Evolutionary conservation across 1,139 yeast species (phyloP), one percentile per base, ranked within the genome.

Genomic region (Diutina scorzettiae): DNA sequence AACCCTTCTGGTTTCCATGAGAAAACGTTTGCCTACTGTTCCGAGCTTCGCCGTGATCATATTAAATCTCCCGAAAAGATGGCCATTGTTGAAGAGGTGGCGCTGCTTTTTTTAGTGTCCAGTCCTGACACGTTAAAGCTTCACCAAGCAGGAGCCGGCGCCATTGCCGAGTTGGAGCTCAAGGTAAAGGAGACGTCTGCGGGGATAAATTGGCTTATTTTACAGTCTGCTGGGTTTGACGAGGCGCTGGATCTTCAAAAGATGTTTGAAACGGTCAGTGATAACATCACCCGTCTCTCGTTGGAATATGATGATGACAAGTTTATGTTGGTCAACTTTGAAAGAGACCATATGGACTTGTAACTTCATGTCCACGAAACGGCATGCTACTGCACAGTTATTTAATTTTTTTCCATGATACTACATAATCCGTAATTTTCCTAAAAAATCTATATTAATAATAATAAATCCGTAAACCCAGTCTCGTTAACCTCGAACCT

Each of bases 281-380:
- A 51, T 6, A 65, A 66, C 47, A 59, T 69, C 43, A 54, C 49
- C 24, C 47, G 48, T n/a, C 57, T 68, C 41, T 58, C 64, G 33
- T 51, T 58, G 23, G 56, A 53, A 9, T 54, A 53, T 40, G 52
- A 56, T 45, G 71, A 67, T 48, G 62, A 61, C 40, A 56, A 56
- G 43, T 68, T 65, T 49, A 54, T 60, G 51, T 53, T 68, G 51
- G 56, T 66, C 20, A 67, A 66, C 48, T 65, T 63, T 45, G 70
- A 66, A 41, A 55, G 51, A 37, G 73, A 68, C 49, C 62, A 60
- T 48, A 46, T 66, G 47, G 61, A 58, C 46, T 47, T 59, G 43
- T 62, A 47, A 47, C 8, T 12, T 6, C 19, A 34, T 34, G 12
- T n/a, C 2, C 8, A 7, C 9, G 17, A 16, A 3, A 18, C 19